These are phyloP conservation scores for Linnemannia hyalina DNA, from an alignment of 192 early-diverging fungal species.

Conservation along the genomic window DNA sequence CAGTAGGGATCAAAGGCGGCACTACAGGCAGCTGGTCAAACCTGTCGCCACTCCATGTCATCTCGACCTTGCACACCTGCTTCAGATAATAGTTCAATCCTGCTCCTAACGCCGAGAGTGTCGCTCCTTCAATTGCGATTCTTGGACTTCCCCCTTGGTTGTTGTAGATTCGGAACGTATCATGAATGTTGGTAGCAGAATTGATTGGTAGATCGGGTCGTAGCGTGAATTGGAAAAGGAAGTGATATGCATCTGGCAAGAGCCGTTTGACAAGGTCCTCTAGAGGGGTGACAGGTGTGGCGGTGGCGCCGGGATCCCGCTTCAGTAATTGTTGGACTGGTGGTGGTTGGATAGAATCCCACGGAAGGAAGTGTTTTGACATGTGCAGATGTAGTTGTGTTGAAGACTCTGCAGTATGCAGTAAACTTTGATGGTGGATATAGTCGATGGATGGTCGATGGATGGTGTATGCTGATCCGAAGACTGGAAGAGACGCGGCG, in stretches of 20 bases:
- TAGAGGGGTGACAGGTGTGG: not conserved
- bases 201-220: not conserved
- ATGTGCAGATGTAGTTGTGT: not conserved
- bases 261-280: conserved; percentile 9
- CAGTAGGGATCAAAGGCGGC: not conserved
- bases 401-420: not conserved
- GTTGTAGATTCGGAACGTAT: conserved; percentile 8
- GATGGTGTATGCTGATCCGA: not conserved
- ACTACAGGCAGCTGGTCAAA: conserved; percentile 7
- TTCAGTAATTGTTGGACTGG: not conserved
- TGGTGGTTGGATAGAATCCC: not conserved
- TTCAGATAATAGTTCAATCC: conserved; percentile 21
- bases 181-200: conserved; percentile 12
- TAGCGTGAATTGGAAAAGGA: not conserved
- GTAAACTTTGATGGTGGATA: not conserved
- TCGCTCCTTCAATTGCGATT: not conserved
- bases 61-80: conserved; percentile 22
- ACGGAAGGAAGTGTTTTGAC: not conserved
- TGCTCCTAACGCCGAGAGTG: conserved; percentile 17
- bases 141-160: not conserved
- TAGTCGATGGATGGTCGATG: not conserved
- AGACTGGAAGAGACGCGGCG: not conserved
- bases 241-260: conserved; percentile 6
- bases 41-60: conserved; percentile 29
- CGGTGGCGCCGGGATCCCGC: not conserved